Percentiles rank a stretch among this genome's conserved stretches.
phyloP scores from a whole-genome alignment of 129 eudicot species.

The Flaveria sonorensis region DNA sequence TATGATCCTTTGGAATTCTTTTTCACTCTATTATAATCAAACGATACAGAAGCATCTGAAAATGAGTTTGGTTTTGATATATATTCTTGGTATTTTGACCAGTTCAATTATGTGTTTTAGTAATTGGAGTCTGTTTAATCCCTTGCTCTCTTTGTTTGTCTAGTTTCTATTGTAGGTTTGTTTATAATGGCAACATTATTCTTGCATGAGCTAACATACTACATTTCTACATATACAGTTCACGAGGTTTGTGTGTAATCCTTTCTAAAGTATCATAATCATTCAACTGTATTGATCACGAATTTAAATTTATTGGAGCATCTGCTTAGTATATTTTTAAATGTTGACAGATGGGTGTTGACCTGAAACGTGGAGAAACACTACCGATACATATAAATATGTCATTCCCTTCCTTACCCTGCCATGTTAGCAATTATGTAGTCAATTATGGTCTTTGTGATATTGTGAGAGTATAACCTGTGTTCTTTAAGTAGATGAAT shows the following conservation, averaged over 20 bases:
- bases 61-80: not conserved
- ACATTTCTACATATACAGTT: conserved; percentile 79
- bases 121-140: conserved; percentile 15
- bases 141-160: conserved; percentile 16
- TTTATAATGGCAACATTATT: conserved; percentile 88
- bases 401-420: conserved; percentile 96
- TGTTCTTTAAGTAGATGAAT: not conserved
- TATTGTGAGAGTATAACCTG: not conserved
- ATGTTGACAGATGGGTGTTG: conserved; percentile 85
- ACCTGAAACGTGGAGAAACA: conserved; percentile 95
- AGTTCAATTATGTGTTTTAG: conserved; percentile 13
- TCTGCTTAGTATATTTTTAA: conserved; percentile 10
- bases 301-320: not conserved
- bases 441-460: conserved; percentile 27
- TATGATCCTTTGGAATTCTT: not conserved
- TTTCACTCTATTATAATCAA: not conserved
- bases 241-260: conserved; percentile 62
- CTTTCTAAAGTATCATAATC: not conserved
- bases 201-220: conserved; percentile 83
- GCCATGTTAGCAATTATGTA: conserved; percentile 59
- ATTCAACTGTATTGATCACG: not conserved
- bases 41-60: not conserved
- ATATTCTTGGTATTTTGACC: not conserved
- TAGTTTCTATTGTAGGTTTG: conserved; percentile 86
- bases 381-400: conserved; percentile 95